Base-by-base conservation (phyloP, 2,329 filamentous ascomycete genomes). In the Fusarium sp. region DNA sequence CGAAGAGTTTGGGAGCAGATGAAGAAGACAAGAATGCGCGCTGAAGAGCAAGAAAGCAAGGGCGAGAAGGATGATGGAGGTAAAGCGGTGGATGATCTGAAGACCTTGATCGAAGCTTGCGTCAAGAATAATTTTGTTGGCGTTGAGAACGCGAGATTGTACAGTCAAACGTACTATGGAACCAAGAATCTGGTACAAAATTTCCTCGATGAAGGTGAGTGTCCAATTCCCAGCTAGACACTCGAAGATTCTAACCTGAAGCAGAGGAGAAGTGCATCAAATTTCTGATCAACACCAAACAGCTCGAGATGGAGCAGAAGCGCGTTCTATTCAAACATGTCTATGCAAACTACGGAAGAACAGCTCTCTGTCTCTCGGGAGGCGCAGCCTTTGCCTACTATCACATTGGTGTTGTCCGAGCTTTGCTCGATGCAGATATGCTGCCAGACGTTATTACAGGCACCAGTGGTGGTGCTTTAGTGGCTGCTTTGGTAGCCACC, bases 91-190 rank as follows among this genome's bases (percentile, higher is more conserved):
- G 92, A 96, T 72, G 94, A 96, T 62, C 86, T 99, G 62, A 92
- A 91, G 70, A 88, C 88, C 2, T 83, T 98, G 67, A 86, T 97
- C 26, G 94, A 98, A 84, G 94, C 94, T 20, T 98, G 95, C 80
- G 93, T 98, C 77, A 99, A 98, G 88, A 97, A 95, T 83, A 98
- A 99, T 80, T 99, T 98, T 83, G 94, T 94, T 24, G 96, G 96
- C 0, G 92, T 98, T 20, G 96, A 99, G 82, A 98, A 98, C 78
- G 91, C 96, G 15, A 90, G 94, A 62, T 84, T 99, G n/a, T 99
- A 99, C 81, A 97, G 94, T 78, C 95, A 98, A 84, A 97, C 96
- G 7, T 99, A 99, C 81, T 98, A 95, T 77, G 96, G 96, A 38
- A 98, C 96, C n/a, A 99, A 99, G 83, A 90, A 96, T 70, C 83